Evolutionary conservation across 140 eudicot species (phyloP), one percentile per base, ranked within the genome.

Genomic region (Ambrosia hybrid): DNA sequence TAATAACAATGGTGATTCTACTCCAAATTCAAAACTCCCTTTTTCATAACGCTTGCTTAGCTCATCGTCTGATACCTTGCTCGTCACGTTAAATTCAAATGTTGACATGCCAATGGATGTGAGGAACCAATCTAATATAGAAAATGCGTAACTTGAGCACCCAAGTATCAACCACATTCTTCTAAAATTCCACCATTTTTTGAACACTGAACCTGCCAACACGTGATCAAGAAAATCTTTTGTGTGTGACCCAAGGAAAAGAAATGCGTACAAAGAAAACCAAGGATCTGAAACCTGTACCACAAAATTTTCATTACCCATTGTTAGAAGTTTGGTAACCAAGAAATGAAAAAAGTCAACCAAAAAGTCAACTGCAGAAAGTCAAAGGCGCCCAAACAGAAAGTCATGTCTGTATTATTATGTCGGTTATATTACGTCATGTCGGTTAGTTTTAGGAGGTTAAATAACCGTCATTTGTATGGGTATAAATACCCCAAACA

Each of bases 121-220:
- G 16, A 64, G 75, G 5, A 72, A 26, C 80, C 71, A 83, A 57
- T 81, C 82, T 1, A 80, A 1, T 4, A 80, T 9, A 9, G 82
- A 80, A 57, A 81, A 80, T 1, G 68, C 57, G 77, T n/a, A 65
- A 48, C 84, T 74, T 0, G 88, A 65, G 49, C 83, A 57, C 15
- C 86, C 86, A 14, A 68, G 21, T 16, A 86, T 51, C 37, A 86
- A 68, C 91, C 88, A 78, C 79, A 78, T 80, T 57, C 91, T 68
- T 68, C 76, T 88, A 7, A 57, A 63, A 46, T 52, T 86, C 82
- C 86, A 86, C 84, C 84, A 86, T 60, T 76, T 78, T 51, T 8
- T 57, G 33, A 74, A 30, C 12, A 46, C 73, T 1, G 81, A 77
- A 36, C 81, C 71, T 0, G 51, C 66, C 43, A 61, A 38, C 17